Percentiles rank a stretch among this genome's conserved stretches.
Evolutionary conservation across 768 basidiomycete species (phyloP).

Genomic region (Mrakia hoshinonis): DNA sequence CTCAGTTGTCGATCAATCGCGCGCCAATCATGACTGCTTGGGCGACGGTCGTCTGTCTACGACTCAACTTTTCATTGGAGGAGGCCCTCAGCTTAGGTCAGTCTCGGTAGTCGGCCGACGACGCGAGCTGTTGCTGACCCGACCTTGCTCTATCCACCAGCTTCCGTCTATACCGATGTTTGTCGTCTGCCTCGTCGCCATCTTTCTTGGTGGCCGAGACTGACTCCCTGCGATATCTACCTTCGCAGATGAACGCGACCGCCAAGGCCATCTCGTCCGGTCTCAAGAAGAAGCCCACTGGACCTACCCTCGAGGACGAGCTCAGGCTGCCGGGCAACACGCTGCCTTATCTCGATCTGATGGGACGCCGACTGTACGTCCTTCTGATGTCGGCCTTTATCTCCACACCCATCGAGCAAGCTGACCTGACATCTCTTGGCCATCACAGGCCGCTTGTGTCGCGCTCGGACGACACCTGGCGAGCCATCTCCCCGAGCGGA

Average conservation of each 20-base stretch:
- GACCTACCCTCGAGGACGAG: neutral
- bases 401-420: neutral
- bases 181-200: neutral
- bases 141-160: neutral
- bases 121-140: neutral
- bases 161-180: slow-evolving; percentile 13
- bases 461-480: neutral
- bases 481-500: neutral
- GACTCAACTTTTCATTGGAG: slow-evolving; percentile 73
- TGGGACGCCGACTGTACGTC: slow-evolving; percentile 7
- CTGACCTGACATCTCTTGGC: neutral
- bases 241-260: neutral
- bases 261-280: slow-evolving; percentile 17
- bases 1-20: slow-evolving; percentile 61
- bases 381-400: neutral
- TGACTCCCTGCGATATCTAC: neutral
- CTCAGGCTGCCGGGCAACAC: slow-evolving; percentile 8
- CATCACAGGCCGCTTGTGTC: neutral
- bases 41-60: slow-evolving; percentile 76
- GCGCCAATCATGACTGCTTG: slow-evolving; percentile 93
- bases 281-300: neutral
- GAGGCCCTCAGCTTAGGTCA: slow-evolving; percentile 86
- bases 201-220: neutral
- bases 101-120: slow-evolving; percentile 27
- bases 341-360: slow-evolving; percentile 13